Evolutionary conservation across 805 yeast species (phyloP), one percentile per base, ranked within the genome.

Genomic region (Wickerhamiella lipophila): DNA sequence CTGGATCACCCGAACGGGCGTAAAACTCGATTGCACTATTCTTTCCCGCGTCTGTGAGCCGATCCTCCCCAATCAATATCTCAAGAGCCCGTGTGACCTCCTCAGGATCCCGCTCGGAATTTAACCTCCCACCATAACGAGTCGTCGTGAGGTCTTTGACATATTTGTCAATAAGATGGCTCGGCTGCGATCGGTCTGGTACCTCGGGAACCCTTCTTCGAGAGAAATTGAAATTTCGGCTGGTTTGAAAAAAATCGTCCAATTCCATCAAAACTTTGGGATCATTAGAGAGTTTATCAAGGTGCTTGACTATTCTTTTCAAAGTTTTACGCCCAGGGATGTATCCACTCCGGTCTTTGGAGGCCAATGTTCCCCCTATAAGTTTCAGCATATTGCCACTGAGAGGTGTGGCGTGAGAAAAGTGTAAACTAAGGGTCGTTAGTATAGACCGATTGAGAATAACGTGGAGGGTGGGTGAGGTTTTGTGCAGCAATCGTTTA

Each of bases 1-100:
- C 41, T 15, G 47, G 47, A 16, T 44, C 41, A 16, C 47, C 47
- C 3, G 23, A 9, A 3, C 39, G 26, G 9, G 47, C 47, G 22
- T 18, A 44, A 25, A 25, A 34, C 6, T 19, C 47, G 2, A 44
- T 15, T 12, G 22, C 39, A 25, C 9, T 7, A 19, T 44, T 22
- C 12, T 30, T 23, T 16, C 40, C 23, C 13, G n/a, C 34, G 12
- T 22, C 16, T n/a, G 40, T 44, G 23, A 44, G 38, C 32, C 41
- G 13, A 8, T 36, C 15, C 16, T 18, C 27, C 22, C n/a, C 40
- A 12, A 44, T 23, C 12, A 44, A 26, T 25, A 9, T 19, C 16
- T 22, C 32, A 3, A 44, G 40, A 11, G 47, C 47, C 7, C n/a
- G 16, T 13, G 26, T 6, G 2, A 26, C 21, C 5, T 25, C 22